Conservation (phyloP, 1,139 yeast genomes). For the Debaryomyces coudertii region DNA sequence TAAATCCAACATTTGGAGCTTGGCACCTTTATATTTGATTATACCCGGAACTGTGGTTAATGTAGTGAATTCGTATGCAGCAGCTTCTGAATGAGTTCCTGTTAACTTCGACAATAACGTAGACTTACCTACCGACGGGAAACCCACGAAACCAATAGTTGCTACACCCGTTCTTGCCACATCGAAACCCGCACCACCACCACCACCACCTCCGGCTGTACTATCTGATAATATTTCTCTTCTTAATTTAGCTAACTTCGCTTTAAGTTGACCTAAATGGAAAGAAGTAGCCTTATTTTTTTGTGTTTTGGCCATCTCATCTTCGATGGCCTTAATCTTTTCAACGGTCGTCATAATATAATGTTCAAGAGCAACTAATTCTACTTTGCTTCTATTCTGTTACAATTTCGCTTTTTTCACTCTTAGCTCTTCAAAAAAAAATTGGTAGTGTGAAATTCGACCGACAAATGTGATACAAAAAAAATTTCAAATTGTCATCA, state of each 20-base stretch:
- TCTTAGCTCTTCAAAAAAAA: slow-evolving; percentile 4
- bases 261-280: slow-evolving; percentile 96
- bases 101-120: slow-evolving; percentile 86
- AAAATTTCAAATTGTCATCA: slow-evolving; percentile 4
- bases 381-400: not conserved
- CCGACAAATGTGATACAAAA: slow-evolving; percentile 7
- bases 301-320: slow-evolving; percentile 94
- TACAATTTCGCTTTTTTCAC: slow-evolving; percentile 4
- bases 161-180: slow-evolving; percentile 98
- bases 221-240: slow-evolving; percentile 87
- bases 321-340: slow-evolving; percentile 89
- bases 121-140: slow-evolving; percentile 97
- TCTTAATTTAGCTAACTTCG: slow-evolving; percentile 91
- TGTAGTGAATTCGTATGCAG: slow-evolving; percentile 96
- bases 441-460: slow-evolving; percentile 8
- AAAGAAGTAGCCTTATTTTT: slow-evolving; percentile 95
- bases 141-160: slow-evolving; percentile 95
- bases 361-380: not conserved
- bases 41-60: slow-evolving; percentile 97
- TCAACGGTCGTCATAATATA: slow-evolving; percentile 77
- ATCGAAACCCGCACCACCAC: slow-evolving; percentile 91
- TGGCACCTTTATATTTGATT: slow-evolving; percentile 94
- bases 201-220: slow-evolving; percentile 77
- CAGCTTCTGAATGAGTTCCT: slow-evolving; percentile 96
- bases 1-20: slow-evolving; percentile 94